Conservation (phyloP, 805 yeast species). For the Spencermartinsiella europaea region DNA sequence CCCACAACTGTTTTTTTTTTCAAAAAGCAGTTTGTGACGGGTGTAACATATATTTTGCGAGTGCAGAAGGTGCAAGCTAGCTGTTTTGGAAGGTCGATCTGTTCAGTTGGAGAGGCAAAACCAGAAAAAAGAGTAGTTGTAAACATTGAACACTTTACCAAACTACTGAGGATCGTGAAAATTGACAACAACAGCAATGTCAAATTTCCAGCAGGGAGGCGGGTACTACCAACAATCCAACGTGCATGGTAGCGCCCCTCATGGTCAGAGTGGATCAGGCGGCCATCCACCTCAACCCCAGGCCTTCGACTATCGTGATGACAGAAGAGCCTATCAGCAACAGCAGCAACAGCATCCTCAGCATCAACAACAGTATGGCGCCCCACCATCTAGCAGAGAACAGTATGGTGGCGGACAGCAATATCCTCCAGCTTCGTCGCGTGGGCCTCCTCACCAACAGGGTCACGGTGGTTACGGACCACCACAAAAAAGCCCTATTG, state of each 20-base stretch:
- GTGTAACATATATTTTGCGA: too few relatives aligned
- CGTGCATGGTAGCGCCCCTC: too few relatives aligned
- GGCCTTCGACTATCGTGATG: background rate
- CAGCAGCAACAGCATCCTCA: slow-evolving; percentile 5
- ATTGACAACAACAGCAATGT: background rate
- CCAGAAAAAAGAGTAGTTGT: too few relatives aligned
- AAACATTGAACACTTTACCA: too few relatives aligned
- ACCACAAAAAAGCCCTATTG: background rate
- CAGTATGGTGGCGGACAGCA: background rate
- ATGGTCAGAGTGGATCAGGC: background rate
- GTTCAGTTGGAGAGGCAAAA: too few relatives aligned
- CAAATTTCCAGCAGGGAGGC: background rate
- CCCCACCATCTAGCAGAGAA: too few relatives aligned
- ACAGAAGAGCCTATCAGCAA: background rate
- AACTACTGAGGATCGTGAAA: too few relatives aligned
- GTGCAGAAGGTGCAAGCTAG: too few relatives aligned
- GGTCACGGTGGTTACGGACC: background rate
- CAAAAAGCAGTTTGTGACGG: too few relatives aligned
- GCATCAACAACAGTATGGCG: background rate
- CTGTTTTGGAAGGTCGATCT: too few relatives aligned
- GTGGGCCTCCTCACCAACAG: slow-evolving; percentile 2
- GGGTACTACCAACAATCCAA: background rate
- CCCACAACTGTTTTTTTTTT: too few relatives aligned
- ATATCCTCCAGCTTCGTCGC: background rate
- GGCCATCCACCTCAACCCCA: background rate